Evolutionary conservation across 148 eudicot genomes (phyloP), one percentile per base, ranked within the genome.

Genomic region (Limonium bicolor): DNA sequence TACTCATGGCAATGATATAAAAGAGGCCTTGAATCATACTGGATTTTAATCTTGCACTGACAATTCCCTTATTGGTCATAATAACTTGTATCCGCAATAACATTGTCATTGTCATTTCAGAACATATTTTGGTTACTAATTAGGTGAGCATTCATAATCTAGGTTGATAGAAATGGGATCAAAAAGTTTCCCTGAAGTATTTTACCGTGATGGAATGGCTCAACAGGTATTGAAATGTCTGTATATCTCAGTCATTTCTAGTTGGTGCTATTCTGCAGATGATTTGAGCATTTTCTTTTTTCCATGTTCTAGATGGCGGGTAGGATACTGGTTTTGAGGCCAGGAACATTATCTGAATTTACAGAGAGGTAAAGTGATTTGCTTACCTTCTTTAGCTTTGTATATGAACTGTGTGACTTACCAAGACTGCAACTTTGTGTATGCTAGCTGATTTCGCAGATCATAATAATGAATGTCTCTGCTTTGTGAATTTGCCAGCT

Each of bases 141-240:
- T n/a, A n/a, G n/a, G n/a, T 43, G 37, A 46, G 14, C 17, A 38
- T 25, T 60, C 13, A 13, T 22, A 5, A 42, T 52, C 29, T 66
- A 81, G 87, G 74, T 52, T 86, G 65, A 72, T 86, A 46, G 87
- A 86, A 73, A 86, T 86, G 28, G 96, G 93, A 60, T 38, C 74
- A 39, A 75, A 60, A 63, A 75, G 96, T 63, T 86, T 81, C 48
- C 93, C 93, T 26, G 93, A 86, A 66, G 51, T 86, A 56, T 86
- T 81, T 65, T 61, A 52, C 46, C 68, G 23, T 36, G 73, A 78
- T 55, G 84, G 93, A 54, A 70, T 81, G 76, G 81, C 84, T 34
- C 73, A 73, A 46, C 70, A 81, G 87, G 96, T 77, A 67, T 58
- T 34, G 27, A 48, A 5, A 46, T 2, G 22, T 39, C 37, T 35